Percentiles rank a stretch among this genome's conserved stretches.
Conservation (phyloP, 176 grass and related monocot genomes). For the Eragrostis curvula region DNA sequence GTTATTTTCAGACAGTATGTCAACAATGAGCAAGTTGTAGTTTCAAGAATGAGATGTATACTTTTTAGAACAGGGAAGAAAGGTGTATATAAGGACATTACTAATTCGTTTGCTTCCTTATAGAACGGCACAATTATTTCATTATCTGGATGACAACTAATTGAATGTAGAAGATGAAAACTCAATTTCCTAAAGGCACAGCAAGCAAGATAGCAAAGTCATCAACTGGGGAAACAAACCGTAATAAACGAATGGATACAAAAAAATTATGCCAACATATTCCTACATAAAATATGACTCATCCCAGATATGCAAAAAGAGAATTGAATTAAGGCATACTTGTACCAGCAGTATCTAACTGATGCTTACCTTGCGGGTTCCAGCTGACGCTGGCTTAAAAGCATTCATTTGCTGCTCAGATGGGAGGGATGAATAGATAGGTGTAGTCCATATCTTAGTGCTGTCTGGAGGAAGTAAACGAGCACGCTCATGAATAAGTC, state of each 20-base stretch:
- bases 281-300: neutral
- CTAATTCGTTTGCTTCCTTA: neutral
- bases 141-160: constrained; percentile 7
- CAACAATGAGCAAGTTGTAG: neutral
- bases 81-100: neutral
- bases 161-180: neutral
- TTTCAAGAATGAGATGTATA: neutral
- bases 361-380: constrained; percentile 74
- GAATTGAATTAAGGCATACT: neutral
- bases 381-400: constrained; percentile 77
- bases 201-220: neutral
- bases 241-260: neutral
- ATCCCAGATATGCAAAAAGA: neutral
- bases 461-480: constrained; percentile 65
- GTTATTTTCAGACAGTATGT: constrained; percentile 21
- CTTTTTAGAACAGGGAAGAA: neutral
- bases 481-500: constrained; percentile 80
- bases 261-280: neutral
- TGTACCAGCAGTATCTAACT: neutral
- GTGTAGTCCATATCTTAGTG: constrained; percentile 64
- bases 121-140: neutral
- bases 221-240: constrained; percentile 2
- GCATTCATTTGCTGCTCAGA: constrained; percentile 97
- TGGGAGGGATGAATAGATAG: constrained; percentile 96
- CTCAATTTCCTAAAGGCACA: neutral